Evolutionary conservation across 768 basidiomycete genomes (phyloP).

Genomic region (Chalciporus chontae): DNA sequence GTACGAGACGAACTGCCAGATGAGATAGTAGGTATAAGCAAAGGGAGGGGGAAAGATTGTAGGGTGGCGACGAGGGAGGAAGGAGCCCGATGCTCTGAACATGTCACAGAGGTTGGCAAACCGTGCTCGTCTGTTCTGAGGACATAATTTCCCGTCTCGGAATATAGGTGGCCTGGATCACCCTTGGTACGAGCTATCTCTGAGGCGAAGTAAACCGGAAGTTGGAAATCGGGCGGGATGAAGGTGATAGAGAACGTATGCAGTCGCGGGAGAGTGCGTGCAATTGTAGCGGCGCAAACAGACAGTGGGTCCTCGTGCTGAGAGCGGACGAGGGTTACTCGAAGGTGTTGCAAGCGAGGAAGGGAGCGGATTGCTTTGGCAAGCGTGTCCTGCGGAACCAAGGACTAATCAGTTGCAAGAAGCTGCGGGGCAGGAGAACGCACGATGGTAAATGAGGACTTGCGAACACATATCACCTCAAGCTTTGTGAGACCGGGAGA

Average conservation of each 20-base stretch:
- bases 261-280: constrained; percentile 65
- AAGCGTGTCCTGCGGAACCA: constrained; percentile 36
- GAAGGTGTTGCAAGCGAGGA: constrained; percentile 57
- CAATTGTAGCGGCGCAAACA: constrained; percentile 58
- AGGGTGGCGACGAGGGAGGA: constrained; percentile 29
- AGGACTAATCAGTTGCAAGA: not conserved
- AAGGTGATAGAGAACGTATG: constrained; percentile 61
- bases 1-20: constrained; percentile 19
- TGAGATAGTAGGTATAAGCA: constrained; percentile 25
- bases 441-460: constrained; percentile 74
- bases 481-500: constrained; percentile 65
- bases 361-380: constrained; percentile 61
- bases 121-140: constrained; percentile 62
- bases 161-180: constrained; percentile 24
- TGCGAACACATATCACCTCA: constrained; percentile 62
- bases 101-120: constrained; percentile 52
- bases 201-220: constrained; percentile 44
- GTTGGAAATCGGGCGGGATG: constrained; percentile 53
- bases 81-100: constrained; percentile 42
- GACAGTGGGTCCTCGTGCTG: constrained; percentile 61
- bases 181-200: constrained; percentile 36
- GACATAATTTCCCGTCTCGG: constrained; percentile 51
- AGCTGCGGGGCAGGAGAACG: constrained; percentile 1
- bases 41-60: constrained; percentile 12
- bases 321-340: constrained; percentile 63